Conservation (phyloP, 1,284 basidiomycete species). For the Malassezia restricta region DNA sequence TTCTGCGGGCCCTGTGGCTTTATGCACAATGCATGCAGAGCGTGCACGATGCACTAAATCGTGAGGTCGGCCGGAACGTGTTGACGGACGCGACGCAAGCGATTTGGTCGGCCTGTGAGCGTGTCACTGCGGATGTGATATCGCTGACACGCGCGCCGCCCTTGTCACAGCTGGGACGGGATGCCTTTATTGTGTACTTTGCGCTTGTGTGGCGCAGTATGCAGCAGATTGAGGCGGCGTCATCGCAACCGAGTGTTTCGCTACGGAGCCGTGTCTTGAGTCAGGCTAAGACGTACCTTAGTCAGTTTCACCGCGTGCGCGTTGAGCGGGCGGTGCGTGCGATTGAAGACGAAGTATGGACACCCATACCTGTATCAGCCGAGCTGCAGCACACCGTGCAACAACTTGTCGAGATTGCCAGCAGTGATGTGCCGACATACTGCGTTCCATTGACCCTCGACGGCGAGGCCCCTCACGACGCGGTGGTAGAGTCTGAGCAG, state of each 20-base stretch:
- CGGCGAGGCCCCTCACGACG: neutral
- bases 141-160: conserved; percentile 54
- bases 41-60: neutral
- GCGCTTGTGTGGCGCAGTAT: conserved; percentile 79
- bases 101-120: conserved; percentile 2
- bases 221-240: conserved; percentile 68
- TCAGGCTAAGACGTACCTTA: conserved; percentile 74
- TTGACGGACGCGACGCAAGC: neutral
- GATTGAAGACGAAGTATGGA: conserved; percentile 84
- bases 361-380: conserved; percentile 61
- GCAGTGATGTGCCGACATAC: conserved; percentile 61
- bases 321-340: conserved; percentile 71
- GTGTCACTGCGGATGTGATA: conserved; percentile 44
- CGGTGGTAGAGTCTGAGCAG: neutral
- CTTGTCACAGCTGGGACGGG: conserved; percentile 60
- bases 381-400: conserved; percentile 61
- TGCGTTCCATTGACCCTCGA: conserved; percentile 7
- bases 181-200: conserved; percentile 69
- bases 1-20: conserved; percentile 6
- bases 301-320: conserved; percentile 69
- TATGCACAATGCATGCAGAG: neutral
- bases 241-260: conserved; percentile 78
- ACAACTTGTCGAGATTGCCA: conserved; percentile 66
- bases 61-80: neutral
- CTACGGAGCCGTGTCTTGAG: conserved; percentile 51